Evolutionary conservation across 2,329 filamentous ascomycete species (phyloP), one percentile per base, ranked within the genome.

Genomic region (Paracamarosporium sp.): DNA sequence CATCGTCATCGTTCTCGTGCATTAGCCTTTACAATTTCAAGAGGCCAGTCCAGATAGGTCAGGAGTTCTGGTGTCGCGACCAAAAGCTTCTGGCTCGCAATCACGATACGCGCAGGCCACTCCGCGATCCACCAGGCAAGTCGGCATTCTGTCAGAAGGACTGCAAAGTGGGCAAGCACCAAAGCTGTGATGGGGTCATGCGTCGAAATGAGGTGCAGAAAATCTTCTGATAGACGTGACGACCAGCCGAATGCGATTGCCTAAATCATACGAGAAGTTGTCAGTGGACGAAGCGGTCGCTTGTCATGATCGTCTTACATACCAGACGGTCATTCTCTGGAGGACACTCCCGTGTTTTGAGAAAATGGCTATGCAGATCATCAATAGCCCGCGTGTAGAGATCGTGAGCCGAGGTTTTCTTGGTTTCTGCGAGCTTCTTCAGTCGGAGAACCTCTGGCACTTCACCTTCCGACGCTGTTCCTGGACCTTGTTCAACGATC

Each of bases 141-240:
- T n/a, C 62, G 62, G 30, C 60, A 55, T 38, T 68, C 62, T 7
- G 61, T 61, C 30, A 73, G 36, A 11, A 73, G 53, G 6, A 66
- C 67, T 6, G 66, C 69, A 13, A 71, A 73, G 51, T 73, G 65
- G 1, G 63, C 60, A 1, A 69, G 53, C n/a, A 73, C 65, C 27
- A 73, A 65, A 33, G 68, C 66, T 8, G 67, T 66, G 11, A 72
- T 64, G 9, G 71, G 69, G 48, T 72, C 70, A 13, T 70, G 68
- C 3, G 60, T 56, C 2, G 62, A 60, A 5, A 73, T 50, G 1
- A 74, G 64, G 15, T 69, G 60, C 30, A 69, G 57, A 40, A 71
- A 74, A 6, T 61, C 59, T 5, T 63, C 66, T 6, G 55, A 61
- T 12, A 72, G 15, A 12, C 53, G 60, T 2, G 68, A 61, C 27